These are phyloP conservation scores for Rubus idaeus DNA, from an alignment of 306 rosid species.

Conservation along the genomic window DNA sequence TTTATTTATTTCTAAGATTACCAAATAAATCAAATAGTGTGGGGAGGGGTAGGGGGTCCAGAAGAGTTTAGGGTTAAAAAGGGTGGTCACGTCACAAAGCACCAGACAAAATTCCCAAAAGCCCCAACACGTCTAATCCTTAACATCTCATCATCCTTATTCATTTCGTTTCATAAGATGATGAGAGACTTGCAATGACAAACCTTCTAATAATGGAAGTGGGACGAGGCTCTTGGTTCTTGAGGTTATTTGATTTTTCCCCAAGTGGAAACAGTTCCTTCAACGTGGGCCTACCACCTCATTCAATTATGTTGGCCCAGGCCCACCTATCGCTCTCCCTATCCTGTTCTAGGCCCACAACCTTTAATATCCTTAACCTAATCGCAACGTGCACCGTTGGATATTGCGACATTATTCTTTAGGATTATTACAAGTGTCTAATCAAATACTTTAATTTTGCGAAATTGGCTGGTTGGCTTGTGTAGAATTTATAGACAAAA, in stretches of 20 bases:
- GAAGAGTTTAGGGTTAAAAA: not conserved
- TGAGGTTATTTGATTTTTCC: slow-evolving; percentile 31
- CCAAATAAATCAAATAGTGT: too few relatives aligned
- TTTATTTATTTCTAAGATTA: too few relatives aligned
- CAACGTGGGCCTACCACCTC: slow-evolving; percentile 44
- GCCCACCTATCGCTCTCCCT: slow-evolving; percentile 47
- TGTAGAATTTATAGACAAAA: not conserved
- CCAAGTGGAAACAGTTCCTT: slow-evolving; percentile 49
- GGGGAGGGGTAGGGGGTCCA: not conserved
- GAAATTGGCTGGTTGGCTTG: not conserved
- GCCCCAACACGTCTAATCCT: slow-evolving; percentile 14
- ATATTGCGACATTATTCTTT: not conserved
- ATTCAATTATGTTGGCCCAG: slow-evolving; percentile 63
- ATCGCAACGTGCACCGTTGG: not conserved
- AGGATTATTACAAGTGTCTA: slow-evolving; percentile 2
- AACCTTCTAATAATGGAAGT: slow-evolving; percentile 69
- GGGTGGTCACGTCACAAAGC: slow-evolving; percentile 32
- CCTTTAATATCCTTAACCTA: slow-evolving; percentile 39
- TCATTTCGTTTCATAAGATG: not conserved
- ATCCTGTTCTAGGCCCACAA: slow-evolving; percentile 55
- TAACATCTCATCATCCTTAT: not conserved
- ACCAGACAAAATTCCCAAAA: slow-evolving; percentile 31
- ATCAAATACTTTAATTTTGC: slow-evolving; percentile 3
- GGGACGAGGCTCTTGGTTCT: slow-evolving; percentile 58
- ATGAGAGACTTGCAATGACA: slow-evolving; percentile 2